These are phyloP conservation scores for Ajuga chamaepitys DNA, from an alignment of 257 asterid genomes.

Conservation along the genomic window DNA sequence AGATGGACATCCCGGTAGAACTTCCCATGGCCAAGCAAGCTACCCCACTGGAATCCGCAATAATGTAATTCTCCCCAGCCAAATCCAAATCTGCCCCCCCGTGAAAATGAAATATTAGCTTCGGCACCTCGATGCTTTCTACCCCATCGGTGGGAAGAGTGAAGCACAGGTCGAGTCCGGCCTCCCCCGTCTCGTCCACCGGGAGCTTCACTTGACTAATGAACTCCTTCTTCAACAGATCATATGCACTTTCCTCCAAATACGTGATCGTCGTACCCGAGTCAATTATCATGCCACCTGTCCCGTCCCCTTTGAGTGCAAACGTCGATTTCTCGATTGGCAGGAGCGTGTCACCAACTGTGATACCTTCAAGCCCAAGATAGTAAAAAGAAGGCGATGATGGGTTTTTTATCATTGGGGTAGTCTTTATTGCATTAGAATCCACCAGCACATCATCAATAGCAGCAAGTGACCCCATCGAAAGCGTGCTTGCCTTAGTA, in stretches of 20 bases:
- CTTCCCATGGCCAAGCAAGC: conserved; percentile 87
- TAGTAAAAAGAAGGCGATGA: conserved; percentile 74
- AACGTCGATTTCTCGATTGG: conserved; percentile 44
- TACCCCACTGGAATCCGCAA: conserved; percentile 54
- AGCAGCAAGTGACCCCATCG: conserved; percentile 49
- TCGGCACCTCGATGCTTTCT: conserved; percentile 44
- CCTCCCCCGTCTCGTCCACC: conserved; percentile 33
- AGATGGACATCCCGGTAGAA: conserved; percentile 69
- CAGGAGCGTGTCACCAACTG: conserved; percentile 54
- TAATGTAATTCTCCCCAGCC: conserved; percentile 65
- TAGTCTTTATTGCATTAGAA: conserved; percentile 17
- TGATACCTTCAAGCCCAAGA: conserved; percentile 63
- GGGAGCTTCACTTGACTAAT: conserved; percentile 37
- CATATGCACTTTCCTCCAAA: conserved; percentile 42
- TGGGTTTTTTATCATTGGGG: conserved; percentile 51
- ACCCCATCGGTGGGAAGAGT: conserved; percentile 33
- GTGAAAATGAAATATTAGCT: conserved; percentile 44
- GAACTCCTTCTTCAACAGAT: conserved; percentile 47
- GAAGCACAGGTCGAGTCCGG: conserved; percentile 76
- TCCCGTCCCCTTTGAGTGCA: conserved; percentile 49
- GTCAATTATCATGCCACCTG: conserved; percentile 82
- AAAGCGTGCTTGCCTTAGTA: conserved; percentile 36
- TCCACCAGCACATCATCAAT: neutral
- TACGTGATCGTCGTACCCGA: conserved; percentile 87
- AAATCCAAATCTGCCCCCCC: conserved; percentile 62